These are phyloP conservation scores for Populus nigra DNA, from an alignment of 345 rosid genomes.

Conservation along the genomic window DNA sequence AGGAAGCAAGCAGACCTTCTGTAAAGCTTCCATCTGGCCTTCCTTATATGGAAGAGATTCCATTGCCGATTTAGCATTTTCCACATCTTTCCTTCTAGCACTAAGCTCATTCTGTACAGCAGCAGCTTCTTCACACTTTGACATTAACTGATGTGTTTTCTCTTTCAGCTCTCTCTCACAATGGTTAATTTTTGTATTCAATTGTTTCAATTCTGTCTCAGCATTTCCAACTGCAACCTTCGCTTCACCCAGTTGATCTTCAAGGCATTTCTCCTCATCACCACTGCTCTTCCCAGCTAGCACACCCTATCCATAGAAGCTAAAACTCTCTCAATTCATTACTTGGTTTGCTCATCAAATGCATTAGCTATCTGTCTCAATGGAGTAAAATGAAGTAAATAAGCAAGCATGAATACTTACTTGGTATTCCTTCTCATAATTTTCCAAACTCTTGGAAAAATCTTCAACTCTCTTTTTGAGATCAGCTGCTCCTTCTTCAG, in stretches of 20 bases:
- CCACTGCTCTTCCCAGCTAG: conserved; percentile 95
- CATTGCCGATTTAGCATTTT: conserved; percentile 45
- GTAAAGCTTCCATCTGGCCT: conserved; percentile 86
- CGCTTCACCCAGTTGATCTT: conserved; percentile 93
- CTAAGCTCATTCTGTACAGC: conserved; percentile 71
- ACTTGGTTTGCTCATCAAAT: conserved; percentile 1
- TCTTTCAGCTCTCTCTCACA: conserved; percentile 83
- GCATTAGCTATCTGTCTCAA: neutral
- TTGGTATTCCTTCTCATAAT: conserved; percentile 83
- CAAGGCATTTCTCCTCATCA: conserved; percentile 92
- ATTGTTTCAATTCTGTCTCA: conserved; percentile 80
- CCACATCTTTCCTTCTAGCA: conserved; percentile 63
- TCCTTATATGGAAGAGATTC: conserved; percentile 67
- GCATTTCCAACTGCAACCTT: conserved; percentile 85
- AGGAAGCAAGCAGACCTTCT: conserved; percentile 55
- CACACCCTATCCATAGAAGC: conserved; percentile 57
- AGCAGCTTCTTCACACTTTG: conserved; percentile 79
- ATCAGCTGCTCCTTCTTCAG: conserved; percentile 83
- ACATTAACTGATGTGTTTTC: conserved; percentile 60
- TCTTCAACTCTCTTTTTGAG: conserved; percentile 63
- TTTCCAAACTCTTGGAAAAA: conserved; percentile 68
- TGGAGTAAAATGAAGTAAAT: conserved; percentile 2
- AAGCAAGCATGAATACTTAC: conserved; percentile 32
- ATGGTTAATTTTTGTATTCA: conserved; percentile 78
- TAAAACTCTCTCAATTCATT: conserved; percentile 15